Evolutionary conservation across 2,329 filamentous ascomycete species (phyloP).

Genomic region (Nectriaceae sp.): DNA sequence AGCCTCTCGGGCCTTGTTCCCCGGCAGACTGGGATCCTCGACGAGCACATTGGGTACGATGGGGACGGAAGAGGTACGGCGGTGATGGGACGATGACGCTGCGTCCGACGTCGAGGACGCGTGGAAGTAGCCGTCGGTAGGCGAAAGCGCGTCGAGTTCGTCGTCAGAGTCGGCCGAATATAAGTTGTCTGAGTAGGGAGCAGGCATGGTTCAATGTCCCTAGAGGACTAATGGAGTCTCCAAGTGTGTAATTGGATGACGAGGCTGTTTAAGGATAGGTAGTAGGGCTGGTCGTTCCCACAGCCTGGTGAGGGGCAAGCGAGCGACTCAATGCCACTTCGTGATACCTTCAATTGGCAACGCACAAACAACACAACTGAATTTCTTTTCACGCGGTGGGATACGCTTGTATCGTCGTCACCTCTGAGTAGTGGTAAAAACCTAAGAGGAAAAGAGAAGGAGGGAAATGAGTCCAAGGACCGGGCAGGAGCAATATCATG

Average conservation of each 20-base stretch:
- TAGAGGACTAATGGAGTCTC: too few relatives aligned
- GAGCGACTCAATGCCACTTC: too few relatives aligned
- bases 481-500: too few relatives aligned
- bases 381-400: too few relatives aligned
- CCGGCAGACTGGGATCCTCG: constrained; percentile 47
- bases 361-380: too few relatives aligned
- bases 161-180: constrained; percentile 45
- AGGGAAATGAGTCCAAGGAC: background rate
- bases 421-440: background rate
- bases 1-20: constrained; percentile 47
- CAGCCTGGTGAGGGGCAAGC: too few relatives aligned
- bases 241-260: background rate
- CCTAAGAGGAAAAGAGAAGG: background rate
- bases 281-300: too few relatives aligned
- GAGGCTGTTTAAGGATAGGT: constrained; percentile 2
- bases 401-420: constrained; percentile 1
- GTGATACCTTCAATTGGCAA: too few relatives aligned
- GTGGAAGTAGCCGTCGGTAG: constrained; percentile 55
- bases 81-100: constrained; percentile 25
- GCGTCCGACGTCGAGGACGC: constrained; percentile 34
- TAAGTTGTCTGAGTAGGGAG: constrained; percentile 50
- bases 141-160: constrained; percentile 44
- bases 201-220: constrained; percentile 39
- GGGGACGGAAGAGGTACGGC: constrained; percentile 39
- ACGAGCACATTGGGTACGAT: constrained; percentile 51